These are phyloP conservation scores for Kazachstania bromeliacearum DNA, from an alignment of 805 yeast genomes.

Conservation along the genomic window DNA sequence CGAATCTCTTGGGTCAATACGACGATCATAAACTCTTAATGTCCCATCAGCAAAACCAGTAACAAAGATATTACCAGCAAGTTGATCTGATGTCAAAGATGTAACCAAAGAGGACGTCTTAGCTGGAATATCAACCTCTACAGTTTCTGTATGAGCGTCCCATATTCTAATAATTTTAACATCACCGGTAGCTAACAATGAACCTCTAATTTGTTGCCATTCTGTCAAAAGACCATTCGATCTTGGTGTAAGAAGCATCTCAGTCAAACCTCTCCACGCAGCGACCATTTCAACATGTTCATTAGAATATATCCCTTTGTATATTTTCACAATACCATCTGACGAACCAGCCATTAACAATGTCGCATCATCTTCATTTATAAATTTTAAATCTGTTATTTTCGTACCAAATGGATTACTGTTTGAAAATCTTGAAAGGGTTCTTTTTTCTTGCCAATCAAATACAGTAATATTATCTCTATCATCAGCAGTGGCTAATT, in stretches of 20 bases:
- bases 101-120: conserved; percentile 85
- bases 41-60: conserved; percentile 92
- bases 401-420: conserved; percentile 82
- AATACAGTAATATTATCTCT: conserved; percentile 75
- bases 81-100: conserved; percentile 86
- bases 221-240: conserved; percentile 80
- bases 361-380: conserved; percentile 90
- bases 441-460: conserved; percentile 68
- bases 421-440: conserved; percentile 63
- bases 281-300: conserved; percentile 56
- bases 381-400: conserved; percentile 73
- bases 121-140: conserved; percentile 82
- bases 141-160: conserved; percentile 93
- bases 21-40: conserved; percentile 80
- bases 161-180: conserved; percentile 83
- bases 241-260: conserved; percentile 67
- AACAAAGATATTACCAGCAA: conserved; percentile 80
- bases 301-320: conserved; percentile 58
- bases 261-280: conserved; percentile 90
- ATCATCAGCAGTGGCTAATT: conserved; percentile 71
- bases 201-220: conserved; percentile 96
- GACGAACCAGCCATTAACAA: conserved; percentile 79
- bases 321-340: conserved; percentile 88
- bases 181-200: conserved; percentile 87
- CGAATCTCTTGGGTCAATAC: conserved; percentile 75